Conservation (phyloP, 2,329 filamentous ascomycete genomes). For the Nigrospora osmanthi region DNA sequence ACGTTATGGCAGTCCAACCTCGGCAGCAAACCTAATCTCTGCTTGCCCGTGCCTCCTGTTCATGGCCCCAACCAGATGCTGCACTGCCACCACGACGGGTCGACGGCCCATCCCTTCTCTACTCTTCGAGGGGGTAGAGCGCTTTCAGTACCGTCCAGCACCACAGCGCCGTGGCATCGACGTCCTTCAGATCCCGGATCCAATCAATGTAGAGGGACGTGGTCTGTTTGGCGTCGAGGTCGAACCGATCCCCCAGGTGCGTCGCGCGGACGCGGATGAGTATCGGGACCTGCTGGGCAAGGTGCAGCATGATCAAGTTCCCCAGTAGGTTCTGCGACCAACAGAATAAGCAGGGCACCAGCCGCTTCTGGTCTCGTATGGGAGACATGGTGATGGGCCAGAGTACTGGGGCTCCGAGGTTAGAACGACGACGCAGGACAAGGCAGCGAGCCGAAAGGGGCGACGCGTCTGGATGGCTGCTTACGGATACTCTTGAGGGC, state of each 20-base stretch:
- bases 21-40: too few species aligned
- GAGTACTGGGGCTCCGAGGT: slow-evolving; percentile 22
- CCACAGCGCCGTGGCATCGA: slow-evolving; percentile 48
- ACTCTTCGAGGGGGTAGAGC: slow-evolving; percentile 32
- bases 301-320: slow-evolving; percentile 47
- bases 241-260: slow-evolving; percentile 39
- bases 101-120: neutral
- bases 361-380: slow-evolving; percentile 46
- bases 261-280: slow-evolving; percentile 39
- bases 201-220: slow-evolving; percentile 48
- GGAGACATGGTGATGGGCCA: slow-evolving; percentile 55
- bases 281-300: slow-evolving; percentile 43
- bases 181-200: slow-evolving; percentile 47
- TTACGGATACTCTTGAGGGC: slow-evolving; percentile 43
- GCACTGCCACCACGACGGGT: too few species aligned
- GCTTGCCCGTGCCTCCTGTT: too few species aligned
- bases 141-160: slow-evolving; percentile 42
- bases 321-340: slow-evolving; percentile 56
- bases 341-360: slow-evolving; percentile 51
- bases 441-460: neutral
- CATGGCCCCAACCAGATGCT: too few species aligned
- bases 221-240: slow-evolving; percentile 40
- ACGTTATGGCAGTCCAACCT: too few species aligned
- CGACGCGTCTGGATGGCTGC: neutral
- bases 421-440: neutral